Conservation (phyloP, 2,329 filamentous ascomycete genomes). For the Claviceps spartinae region DNA sequence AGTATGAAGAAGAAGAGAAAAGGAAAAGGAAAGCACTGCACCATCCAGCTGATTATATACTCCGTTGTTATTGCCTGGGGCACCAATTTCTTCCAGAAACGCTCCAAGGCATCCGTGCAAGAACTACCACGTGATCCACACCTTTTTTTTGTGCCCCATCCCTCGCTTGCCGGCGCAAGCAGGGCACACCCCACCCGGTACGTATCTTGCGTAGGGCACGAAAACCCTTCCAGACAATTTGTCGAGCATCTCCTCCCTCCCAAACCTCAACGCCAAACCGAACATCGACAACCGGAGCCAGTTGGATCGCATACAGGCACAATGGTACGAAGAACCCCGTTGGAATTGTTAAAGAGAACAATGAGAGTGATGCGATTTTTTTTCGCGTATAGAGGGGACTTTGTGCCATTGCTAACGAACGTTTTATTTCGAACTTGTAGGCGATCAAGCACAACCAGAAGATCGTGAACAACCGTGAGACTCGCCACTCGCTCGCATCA, state of each 20-base stretch:
- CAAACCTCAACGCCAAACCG: conserved; percentile 25
- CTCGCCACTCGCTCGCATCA: background rate
- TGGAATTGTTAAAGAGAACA: conserved; percentile 10
- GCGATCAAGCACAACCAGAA: conserved; percentile 99
- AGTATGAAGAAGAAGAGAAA: conserved; percentile 36
- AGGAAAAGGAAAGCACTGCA: conserved; percentile 11
- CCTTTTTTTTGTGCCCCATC: conserved; percentile 4
- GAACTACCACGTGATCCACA: conserved; percentile 13
- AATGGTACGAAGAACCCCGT: conserved; percentile 30
- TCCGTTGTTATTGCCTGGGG: conserved; percentile 12
- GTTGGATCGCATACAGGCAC: conserved; percentile 40
- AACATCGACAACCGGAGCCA: conserved; percentile 29
- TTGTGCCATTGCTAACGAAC: conserved; percentile 19
- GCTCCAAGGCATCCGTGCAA: conserved; percentile 11
- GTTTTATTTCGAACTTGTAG: conserved; percentile 27
- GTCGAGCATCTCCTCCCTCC: conserved; percentile 22
- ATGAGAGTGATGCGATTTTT: background rate
- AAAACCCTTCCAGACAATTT: conserved; percentile 30
- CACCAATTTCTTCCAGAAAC: conserved; percentile 1
- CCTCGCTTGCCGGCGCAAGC: conserved; percentile 5
- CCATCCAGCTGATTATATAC: conserved; percentile 19
- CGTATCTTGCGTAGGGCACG: conserved; percentile 25
- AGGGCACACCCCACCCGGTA: conserved; percentile 19
- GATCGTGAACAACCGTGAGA: conserved; percentile 87
- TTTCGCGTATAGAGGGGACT: conserved; percentile 7